Base-by-base conservation (phyloP, 371 early-diverging fungal genomes). In the Rhizomucor pusillus region DNA sequence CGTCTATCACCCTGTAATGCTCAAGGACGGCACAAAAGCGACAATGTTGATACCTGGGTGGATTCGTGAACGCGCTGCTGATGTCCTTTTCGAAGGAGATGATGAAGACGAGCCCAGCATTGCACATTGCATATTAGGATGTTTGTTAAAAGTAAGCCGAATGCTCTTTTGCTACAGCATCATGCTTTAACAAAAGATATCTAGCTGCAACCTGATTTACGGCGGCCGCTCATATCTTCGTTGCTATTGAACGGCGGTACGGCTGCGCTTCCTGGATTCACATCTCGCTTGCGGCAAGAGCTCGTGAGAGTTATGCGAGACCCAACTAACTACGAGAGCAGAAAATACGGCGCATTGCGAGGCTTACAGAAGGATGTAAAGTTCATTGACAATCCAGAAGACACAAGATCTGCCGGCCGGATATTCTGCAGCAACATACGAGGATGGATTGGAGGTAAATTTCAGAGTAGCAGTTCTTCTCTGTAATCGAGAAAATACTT, bases 1-100 rank as follows among this genome's bases (percentile, higher is more conserved):
- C 55, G 39, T 85, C 2, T 74, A 75, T 46, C 80, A 77, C 50
- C 76, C 77, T 13, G 61, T 78, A 12, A 55, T 68, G 46, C 40
- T 77, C 20, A 57, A 58, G 22, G 81, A 77, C 25, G 80, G 77
- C 7, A 68, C 69, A 22, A 73, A 74, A 52, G 85, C 79, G 2
- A 75, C 65, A 11, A 47, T 91, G 50, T 63, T 62, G 23, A 69
- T 95, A 16, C 96, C 96, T 13, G 88, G 90, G 0, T 95, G 95
- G 95, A 76, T 95, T 19, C 81, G 93, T 2, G 94, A 91, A 59
- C 82, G 90, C 25, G 84, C 91, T 0, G 81, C 82, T 3, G 96
- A 94, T 53, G 82, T 90, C 0, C 57, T 94, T 29, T 90, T 94
- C 71, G 86, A 86, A 29, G 93, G 93, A 0, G 86, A 85, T 36